These are phyloP conservation scores for Tremella mesenterica DNA, from an alignment of 768 basidiomycete species.

Conservation along the genomic window DNA sequence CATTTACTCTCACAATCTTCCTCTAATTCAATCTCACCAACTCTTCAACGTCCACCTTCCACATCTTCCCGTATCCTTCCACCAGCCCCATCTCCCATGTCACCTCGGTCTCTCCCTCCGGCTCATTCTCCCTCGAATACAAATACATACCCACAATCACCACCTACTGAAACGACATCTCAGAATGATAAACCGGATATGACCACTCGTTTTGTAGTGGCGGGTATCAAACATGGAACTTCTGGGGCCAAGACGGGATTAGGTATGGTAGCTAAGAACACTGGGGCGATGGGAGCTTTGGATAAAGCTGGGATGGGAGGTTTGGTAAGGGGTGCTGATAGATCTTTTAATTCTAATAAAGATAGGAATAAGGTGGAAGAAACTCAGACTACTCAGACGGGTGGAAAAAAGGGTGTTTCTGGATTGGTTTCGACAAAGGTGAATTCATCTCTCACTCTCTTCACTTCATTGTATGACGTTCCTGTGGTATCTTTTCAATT, in stretches of 20 bases:
- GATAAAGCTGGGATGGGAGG: constrained; percentile 25
- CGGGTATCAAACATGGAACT: constrained; percentile 18
- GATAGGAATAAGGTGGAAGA: constrained; percentile 7
- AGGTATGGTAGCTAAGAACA: constrained; percentile 21
- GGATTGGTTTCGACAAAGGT: constrained; percentile 21
- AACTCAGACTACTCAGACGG: constrained; percentile 12
- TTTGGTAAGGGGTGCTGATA: constrained; percentile 20
- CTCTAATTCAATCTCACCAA: background rate
- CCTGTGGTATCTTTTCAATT: no score
- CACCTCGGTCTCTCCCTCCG: constrained; percentile 3
- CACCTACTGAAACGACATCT: background rate
- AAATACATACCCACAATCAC: background rate
- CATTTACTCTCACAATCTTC: constrained; percentile 15
- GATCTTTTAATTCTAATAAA: background rate
- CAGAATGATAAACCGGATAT: constrained; percentile 19
- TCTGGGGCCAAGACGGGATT: constrained; percentile 15
- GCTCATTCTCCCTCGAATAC: constrained; percentile 7
- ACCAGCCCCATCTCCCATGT: constrained; percentile 2
- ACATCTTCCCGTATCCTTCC: background rate
- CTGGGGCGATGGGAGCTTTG: constrained; percentile 25
- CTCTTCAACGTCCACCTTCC: constrained; percentile 14
- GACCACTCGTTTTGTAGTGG: constrained; percentile 21
- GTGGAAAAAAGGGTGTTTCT: constrained; percentile 19
- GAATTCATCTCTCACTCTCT: background rate
- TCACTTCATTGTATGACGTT: no score